Conservation (phyloP, 805 yeast species). For the Brettanomyces bruxellensis region DNA sequence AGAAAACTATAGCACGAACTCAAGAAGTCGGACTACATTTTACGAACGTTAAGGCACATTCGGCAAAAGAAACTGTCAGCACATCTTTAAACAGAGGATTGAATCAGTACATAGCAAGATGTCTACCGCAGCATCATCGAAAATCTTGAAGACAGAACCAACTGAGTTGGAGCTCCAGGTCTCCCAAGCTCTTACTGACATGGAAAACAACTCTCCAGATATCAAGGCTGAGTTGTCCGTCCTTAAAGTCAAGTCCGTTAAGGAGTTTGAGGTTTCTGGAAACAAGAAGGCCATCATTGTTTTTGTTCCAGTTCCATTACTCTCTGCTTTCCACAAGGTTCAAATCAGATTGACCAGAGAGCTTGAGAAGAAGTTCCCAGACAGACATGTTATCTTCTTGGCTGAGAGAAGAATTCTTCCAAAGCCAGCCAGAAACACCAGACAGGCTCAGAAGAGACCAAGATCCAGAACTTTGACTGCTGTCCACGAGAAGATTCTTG, state of each 20-base stretch:
- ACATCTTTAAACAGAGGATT: not conserved
- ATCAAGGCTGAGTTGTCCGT: conserved; percentile 97
- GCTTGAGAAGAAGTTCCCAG: conserved; percentile 99
- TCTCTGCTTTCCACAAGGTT: conserved; percentile 90
- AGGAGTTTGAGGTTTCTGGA: conserved; percentile 95
- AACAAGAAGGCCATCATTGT: conserved; percentile 98
- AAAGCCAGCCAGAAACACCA: conserved; percentile 94
- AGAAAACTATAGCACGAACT: too few relatives aligned
- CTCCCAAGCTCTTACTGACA: conserved; percentile 96
- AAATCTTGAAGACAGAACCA: conserved; percentile 92
- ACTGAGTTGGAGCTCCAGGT: conserved; percentile 98
- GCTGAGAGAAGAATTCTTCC: conserved; percentile 99
- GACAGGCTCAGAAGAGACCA: conserved; percentile 97
- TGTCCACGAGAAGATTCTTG: conserved; percentile 97
- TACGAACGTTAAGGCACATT: too few relatives aligned
- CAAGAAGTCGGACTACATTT: too few relatives aligned
- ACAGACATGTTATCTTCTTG: conserved; percentile 97
- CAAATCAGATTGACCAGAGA: conserved; percentile 97
- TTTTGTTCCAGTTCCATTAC: conserved; percentile 96
- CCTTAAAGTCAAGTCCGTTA: conserved; percentile 96
- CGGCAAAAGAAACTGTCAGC: too few relatives aligned
- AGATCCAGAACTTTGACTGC: conserved; percentile 98
- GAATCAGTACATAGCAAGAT: conserved; percentile 28
- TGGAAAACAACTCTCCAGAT: conserved; percentile 89
- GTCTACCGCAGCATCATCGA: conserved; percentile 81